Base-by-base conservation (phyloP, 371 early-diverging fungal species). In the Choanephora cucurbitarum region DNA sequence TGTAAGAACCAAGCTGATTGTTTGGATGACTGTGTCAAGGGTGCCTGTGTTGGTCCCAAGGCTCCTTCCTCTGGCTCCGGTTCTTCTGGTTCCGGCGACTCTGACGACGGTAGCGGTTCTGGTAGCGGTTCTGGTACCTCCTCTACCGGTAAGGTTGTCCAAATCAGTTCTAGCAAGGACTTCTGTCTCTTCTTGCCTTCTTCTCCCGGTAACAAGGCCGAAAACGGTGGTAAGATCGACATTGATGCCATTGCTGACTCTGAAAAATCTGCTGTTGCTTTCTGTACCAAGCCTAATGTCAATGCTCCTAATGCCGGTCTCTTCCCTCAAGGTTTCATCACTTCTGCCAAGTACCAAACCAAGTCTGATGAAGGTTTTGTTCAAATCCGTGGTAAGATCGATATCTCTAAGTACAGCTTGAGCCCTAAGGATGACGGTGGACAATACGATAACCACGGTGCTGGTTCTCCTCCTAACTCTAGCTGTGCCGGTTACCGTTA, bases 151-250 rank as follows among this genome's bases (percentile, higher is more conserved):
- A 23, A 51, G 21, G 44, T 45, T 18, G 64, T 64, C 10, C 58
- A 64, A 45, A 33, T 64, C 37, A 50, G 50, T 23, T 58, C 59
- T 15, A 49, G 52, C 13, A 39, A 47, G 34, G 60, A 63, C 11
- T 72, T 70, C 22, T 81, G 81, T 62, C 46, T 70, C 19, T 75
- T 77, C 52, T 59, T 81, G 23, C 81, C 81, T 9, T 68, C 75
- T 52, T 47, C 52, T n/a, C 51, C 63, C 23, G 62, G 62, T 42
- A 62, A 62, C 47, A 56, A 46, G 34, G 43, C 19, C 22, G 46
- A 22, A n/a, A 62, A 62, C 19, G 46, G 41, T 17, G 52, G 52
- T 13, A 57, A 60, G 50, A 47, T 45, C 15, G 64, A 68, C 22
- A 60, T 28, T 6, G 46, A 56, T 47, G 60, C 61, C 34, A 68